Evolutionary conservation across 352 stramenopile genomes (phyloP), one percentile per base, ranked within the genome.

Genomic region (Elongisporangium prolatum): DNA sequence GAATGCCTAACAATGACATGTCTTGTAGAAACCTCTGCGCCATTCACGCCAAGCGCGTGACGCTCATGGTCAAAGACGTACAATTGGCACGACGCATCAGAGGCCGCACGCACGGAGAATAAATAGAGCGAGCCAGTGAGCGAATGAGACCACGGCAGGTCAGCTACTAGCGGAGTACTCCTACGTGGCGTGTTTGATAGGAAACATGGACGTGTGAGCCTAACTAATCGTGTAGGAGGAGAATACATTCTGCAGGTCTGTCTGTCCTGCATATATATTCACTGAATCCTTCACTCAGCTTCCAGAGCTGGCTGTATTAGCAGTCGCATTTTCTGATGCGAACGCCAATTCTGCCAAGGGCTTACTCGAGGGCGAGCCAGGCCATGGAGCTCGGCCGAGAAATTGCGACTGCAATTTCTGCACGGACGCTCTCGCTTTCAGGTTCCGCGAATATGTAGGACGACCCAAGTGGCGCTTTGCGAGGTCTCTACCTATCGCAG

Each of bases 11-110:
- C 25, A 51, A 6, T 18, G n/a, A 24, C 4, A 0, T 22, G 9
- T 18, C 5, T 21, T 54, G 16, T 65, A 97, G 91, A 60, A 98
- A 98, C 80, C 80, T 99, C 60, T 98, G 94, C 72, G 88, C 93
- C 21, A 98, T 98, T 57, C 93, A 98, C 75, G 92, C 88, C 61
- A 98, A 98, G 73, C 90, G 95, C 64, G 93, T 98, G 38, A 98
- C 94, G 17, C 84, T 98, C 62, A 97, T 98, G 88, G 86, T 92
- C 37, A 98, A 97, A 71, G 93, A 98, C 72, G 92, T 98, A 71
- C 93, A 98, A 74, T 71, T 98, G 44, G 89, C 93, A n/a, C 76
- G 93, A 67, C 77, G 93, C 68, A 98, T 98, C 67, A 86, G 93
- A 59, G 93, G 93, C 11, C 60, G 63, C 63, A 71, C 65, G 65